Evolutionary conservation across 345 rosid genomes (phyloP).

Genomic region (Eucalyptus sp.): DNA sequence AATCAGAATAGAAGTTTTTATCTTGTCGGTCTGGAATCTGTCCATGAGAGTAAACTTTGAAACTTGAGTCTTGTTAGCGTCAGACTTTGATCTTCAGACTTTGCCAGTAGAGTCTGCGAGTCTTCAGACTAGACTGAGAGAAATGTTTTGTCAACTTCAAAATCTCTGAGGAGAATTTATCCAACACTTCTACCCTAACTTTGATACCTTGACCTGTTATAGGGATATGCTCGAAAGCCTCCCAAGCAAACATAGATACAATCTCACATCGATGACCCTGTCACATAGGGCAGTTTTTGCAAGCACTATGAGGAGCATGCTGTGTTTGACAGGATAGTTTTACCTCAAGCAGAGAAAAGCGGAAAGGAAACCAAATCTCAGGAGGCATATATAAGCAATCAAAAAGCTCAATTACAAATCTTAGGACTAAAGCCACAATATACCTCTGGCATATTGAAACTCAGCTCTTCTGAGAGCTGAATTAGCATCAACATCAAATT

Average conservation of each 20-base stretch:
- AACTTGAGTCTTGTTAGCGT: no score
- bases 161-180: no score
- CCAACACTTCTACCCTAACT: slow-evolving; percentile 62
- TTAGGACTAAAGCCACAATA: background rate
- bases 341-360: background rate
- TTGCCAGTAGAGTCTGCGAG: no score
- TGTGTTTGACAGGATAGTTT: background rate
- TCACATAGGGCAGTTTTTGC: background rate
- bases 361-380: background rate
- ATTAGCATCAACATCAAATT: background rate
- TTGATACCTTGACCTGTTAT: slow-evolving; percentile 77
- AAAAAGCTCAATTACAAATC: background rate
- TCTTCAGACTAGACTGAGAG: no score
- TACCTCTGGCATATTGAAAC: rapidly evolving
- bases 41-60: no score
- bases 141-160: no score
- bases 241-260: slow-evolving; percentile 74
- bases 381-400: background rate
- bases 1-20: no score
- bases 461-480: background rate
- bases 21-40: no score
- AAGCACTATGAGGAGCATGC: background rate
- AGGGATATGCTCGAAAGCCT: slow-evolving; percentile 89
- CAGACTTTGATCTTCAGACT: no score
- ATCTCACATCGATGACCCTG: slow-evolving; percentile 93